phyloP scores from a whole-genome alignment of 73 alveolate genomes.

The Symbiodinium pilosum region DNA sequence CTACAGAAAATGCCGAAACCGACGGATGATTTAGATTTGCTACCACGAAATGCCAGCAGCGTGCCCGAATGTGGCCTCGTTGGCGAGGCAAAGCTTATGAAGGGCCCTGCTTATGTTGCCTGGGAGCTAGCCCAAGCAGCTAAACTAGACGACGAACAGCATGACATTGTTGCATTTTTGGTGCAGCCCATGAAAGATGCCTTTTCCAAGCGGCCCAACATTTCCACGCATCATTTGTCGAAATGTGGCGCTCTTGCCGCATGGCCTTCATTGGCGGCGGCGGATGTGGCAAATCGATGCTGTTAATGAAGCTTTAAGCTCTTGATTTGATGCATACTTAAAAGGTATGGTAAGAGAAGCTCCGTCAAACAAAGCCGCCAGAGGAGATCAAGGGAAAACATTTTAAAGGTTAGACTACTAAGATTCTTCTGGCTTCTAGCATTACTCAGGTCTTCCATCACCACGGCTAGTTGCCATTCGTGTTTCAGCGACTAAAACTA shows the following conservation, averaged over 20 bases:
- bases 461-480: too few species aligned
- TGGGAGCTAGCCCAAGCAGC: neutral
- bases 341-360: neutral
- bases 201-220: neutral
- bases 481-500: too few species aligned
- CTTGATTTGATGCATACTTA: neutral
- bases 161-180: neutral
- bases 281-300: slow-evolving; percentile 25
- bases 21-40: too few species aligned
- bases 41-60: too few species aligned
- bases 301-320: neutral
- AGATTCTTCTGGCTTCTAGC: too few species aligned
- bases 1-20: too few species aligned
- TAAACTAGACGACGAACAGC: neutral
- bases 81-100: too few species aligned
- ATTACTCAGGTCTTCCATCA: too few species aligned
- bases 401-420: neutral
- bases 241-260: neutral
- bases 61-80: too few species aligned
- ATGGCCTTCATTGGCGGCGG: slow-evolving; percentile 23
- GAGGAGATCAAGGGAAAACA: neutral
- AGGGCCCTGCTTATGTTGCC: neutral
- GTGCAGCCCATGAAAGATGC: slow-evolving; percentile 16
- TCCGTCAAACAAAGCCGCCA: slow-evolving; percentile 28
- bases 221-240: neutral